These are phyloP conservation scores for Pyrenochaeta sp. DNA, from an alignment of 2,329 filamentous ascomycete species.

Conservation along the genomic window DNA sequence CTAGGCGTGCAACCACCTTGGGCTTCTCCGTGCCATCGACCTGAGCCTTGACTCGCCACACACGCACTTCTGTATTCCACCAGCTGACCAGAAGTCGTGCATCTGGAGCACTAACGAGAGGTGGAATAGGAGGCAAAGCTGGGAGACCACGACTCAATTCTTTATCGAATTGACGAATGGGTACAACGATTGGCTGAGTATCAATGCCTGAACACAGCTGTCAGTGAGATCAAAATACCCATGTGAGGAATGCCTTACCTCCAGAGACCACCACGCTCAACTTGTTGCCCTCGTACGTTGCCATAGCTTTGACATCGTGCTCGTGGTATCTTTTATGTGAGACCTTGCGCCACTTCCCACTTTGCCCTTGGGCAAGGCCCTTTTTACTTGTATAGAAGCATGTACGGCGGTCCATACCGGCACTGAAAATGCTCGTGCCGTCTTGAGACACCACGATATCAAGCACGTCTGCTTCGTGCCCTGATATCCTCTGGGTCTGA, in stretches of 20 bases:
- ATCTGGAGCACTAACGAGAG: constrained; percentile 75
- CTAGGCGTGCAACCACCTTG: constrained; percentile 52
- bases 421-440: constrained; percentile 83
- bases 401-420: constrained; percentile 89
- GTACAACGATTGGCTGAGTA: constrained; percentile 81
- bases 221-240: background rate
- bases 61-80: constrained; percentile 87
- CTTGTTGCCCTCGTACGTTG: constrained; percentile 82
- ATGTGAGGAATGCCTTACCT: constrained; percentile 64
- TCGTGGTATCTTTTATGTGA: constrained; percentile 86
- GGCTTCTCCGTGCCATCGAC: constrained; percentile 55
- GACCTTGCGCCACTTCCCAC: constrained; percentile 76
- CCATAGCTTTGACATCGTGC: constrained; percentile 95
- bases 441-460: constrained; percentile 85
- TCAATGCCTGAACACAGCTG: constrained; percentile 72
- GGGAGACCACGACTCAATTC: constrained; percentile 85
- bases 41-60: constrained; percentile 74
- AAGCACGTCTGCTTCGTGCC: constrained; percentile 88
- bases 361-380: constrained; percentile 51
- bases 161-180: constrained; percentile 76
- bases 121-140: constrained; percentile 81
- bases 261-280: constrained; percentile 91
- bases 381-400: constrained; percentile 73
- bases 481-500: constrained; percentile 82
- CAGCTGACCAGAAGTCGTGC: constrained; percentile 84